Percentiles rank a stretch among this genome's conserved stretches.
Evolutionary conservation across 768 basidiomycete species (phyloP).

Genomic region (Hericium erinaceus): DNA sequence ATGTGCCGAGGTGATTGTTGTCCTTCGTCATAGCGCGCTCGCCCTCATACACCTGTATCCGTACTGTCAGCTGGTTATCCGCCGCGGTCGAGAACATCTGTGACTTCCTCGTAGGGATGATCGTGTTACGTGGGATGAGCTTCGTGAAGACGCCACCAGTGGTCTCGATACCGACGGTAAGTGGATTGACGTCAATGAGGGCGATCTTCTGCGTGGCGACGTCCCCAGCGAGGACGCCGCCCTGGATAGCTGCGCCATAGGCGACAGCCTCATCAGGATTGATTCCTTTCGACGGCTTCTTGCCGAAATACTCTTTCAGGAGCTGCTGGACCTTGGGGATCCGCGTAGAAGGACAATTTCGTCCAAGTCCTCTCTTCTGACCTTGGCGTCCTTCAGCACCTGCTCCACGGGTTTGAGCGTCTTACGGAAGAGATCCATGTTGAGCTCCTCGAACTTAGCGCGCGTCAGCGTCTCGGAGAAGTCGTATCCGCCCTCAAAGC

Average conservation of each 20-base stretch:
- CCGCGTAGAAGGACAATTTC: slow-evolving; percentile 97
- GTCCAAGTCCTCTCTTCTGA: slow-evolving; percentile 95
- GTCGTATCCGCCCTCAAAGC: slow-evolving; percentile 93
- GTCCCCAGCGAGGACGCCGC: slow-evolving; percentile 94
- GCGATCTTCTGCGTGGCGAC: slow-evolving; percentile 85
- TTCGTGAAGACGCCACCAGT: slow-evolving; percentile 98
- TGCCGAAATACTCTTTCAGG: slow-evolving; percentile 90
- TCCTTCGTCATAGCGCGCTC: slow-evolving; percentile 97
- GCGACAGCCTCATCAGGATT: slow-evolving; percentile 99
- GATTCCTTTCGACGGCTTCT: slow-evolving; percentile 96
- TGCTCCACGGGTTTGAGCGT: slow-evolving; percentile 99
- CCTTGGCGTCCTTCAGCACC: slow-evolving; percentile 93
- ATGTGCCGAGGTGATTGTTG: slow-evolving; percentile 96
- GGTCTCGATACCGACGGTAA: slow-evolving; percentile 98
- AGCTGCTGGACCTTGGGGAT: slow-evolving; percentile 99
- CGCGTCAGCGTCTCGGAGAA: slow-evolving; percentile 95
- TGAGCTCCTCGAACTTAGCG: slow-evolving; percentile 98
- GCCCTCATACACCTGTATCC: slow-evolving; percentile 97
- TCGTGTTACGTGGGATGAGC: slow-evolving; percentile 94
- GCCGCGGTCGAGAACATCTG: slow-evolving; percentile 87
- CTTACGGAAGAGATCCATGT: slow-evolving; percentile 98
- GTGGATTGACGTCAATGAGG: slow-evolving; percentile 91
- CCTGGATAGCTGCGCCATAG: slow-evolving; percentile 97
- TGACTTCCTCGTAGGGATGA: slow-evolving; percentile 94
- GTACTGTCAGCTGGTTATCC: slow-evolving; percentile 89